phyloP scores from a whole-genome alignment of 768 basidiomycete genomes.

The Mycena capillaripes region DNA sequence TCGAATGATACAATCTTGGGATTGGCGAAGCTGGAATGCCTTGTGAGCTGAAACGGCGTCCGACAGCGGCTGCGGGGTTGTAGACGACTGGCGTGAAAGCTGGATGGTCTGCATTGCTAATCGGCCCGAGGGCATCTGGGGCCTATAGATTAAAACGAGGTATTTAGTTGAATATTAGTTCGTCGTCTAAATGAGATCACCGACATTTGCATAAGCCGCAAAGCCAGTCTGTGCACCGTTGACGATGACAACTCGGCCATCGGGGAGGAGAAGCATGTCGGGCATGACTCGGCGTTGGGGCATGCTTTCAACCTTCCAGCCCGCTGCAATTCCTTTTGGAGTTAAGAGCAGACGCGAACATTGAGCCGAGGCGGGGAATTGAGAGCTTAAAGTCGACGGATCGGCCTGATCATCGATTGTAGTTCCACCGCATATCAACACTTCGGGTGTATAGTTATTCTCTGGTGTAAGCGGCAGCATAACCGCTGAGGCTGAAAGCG shows the following conservation, averaged over 20 bases:
- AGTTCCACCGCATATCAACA: conserved; percentile 49
- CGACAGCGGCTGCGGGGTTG: conserved; percentile 57
- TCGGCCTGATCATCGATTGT: conserved; percentile 33
- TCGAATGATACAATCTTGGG: conserved; percentile 74
- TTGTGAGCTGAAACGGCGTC: conserved; percentile 62
- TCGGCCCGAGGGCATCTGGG: conserved; percentile 9
- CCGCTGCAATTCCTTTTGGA: conserved; percentile 47
- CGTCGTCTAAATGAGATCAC: conserved; percentile 30
- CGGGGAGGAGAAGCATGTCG: conserved; percentile 48
- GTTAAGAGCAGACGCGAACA: conserved; percentile 50
- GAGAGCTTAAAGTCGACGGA: conserved; percentile 38
- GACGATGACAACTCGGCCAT: conserved; percentile 53
- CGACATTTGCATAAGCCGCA: conserved; percentile 43
- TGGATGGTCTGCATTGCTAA: conserved; percentile 47
- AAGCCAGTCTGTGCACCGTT: conserved; percentile 59
- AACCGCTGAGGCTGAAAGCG: conserved; percentile 43
- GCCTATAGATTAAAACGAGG: too few relatives aligned
- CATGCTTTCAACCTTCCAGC: conserved; percentile 54
- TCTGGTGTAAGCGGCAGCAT: conserved; percentile 48
- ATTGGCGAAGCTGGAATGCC: conserved; percentile 59
- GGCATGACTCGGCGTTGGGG: conserved; percentile 48
- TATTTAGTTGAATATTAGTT: conserved; percentile 13
- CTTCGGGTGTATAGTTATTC: conserved; percentile 43
- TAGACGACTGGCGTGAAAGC: conserved; percentile 61
- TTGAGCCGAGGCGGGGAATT: conserved; percentile 45